A percentile compares a stretch with the other conserved stretches of the same genome.
phyloP scores from a whole-genome alignment of 2,329 filamentous ascomycete genomes.

The Blumeria graminis region DNA sequence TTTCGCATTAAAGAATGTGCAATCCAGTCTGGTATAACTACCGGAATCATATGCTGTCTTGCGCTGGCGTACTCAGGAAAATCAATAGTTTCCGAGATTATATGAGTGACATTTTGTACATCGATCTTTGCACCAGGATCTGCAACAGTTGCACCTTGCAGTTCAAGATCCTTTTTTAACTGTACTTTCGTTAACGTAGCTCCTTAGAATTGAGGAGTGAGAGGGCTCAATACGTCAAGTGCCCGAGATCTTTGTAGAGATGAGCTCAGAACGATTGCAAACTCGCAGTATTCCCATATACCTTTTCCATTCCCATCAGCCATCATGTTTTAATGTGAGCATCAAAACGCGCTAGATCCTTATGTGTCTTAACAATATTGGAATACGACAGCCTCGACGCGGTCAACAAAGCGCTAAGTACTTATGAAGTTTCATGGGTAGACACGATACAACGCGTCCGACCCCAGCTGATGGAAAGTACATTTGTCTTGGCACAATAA shows the following conservation, averaged over 20 bases:
- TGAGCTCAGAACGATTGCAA: conserved; percentile 11
- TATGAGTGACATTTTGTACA: conserved; percentile 30
- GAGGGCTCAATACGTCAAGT: conserved; percentile 6
- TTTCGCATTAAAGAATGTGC: conserved; percentile 40
- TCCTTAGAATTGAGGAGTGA: background rate
- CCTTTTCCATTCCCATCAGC: background rate
- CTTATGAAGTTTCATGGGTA: too few relatives aligned
- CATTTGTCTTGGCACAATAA: too few relatives aligned
- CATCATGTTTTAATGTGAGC: background rate
- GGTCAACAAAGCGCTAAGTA: too few relatives aligned
- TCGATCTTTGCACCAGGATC: conserved; percentile 17
- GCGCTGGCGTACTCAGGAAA: conserved; percentile 69
- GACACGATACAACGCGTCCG: too few relatives aligned
- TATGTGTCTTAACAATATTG: too few relatives aligned
- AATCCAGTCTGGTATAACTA: conserved; percentile 68
- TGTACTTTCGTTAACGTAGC: conserved; percentile 3
- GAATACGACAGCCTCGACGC: too few relatives aligned
- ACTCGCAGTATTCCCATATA: conserved; percentile 12
- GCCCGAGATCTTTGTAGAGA: conserved; percentile 7
- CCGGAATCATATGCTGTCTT: conserved; percentile 53
- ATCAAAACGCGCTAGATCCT: too few relatives aligned
- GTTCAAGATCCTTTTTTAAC: conserved; percentile 10
- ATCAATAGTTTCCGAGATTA: conserved; percentile 58
- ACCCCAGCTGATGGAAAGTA: too few relatives aligned
- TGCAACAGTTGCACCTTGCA: conserved; percentile 16